Conservation (phyloP, 179 eudicot species). For the Drosera spatulata region DNA sequence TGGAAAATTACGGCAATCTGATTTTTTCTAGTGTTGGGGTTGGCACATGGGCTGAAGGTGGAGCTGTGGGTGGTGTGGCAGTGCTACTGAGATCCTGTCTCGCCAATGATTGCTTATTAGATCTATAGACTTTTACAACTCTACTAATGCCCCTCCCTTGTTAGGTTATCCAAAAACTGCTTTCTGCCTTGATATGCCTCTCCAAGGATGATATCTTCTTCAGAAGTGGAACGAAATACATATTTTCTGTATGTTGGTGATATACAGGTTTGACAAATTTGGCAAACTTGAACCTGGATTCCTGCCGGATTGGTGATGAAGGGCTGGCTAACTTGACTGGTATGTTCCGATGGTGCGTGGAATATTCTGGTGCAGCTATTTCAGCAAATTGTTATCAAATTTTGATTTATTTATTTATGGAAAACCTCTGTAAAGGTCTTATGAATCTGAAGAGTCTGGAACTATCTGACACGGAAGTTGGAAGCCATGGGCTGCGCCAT, state of each 20-base stretch:
- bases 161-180: too few species aligned
- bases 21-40: neutral
- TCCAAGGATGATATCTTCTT: too few species aligned
- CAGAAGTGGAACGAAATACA: neutral
- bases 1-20: too few species aligned
- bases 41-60: neutral
- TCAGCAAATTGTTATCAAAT: too few species aligned
- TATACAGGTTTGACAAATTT: conserved; percentile 51
- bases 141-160: too few species aligned
- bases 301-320: conserved; percentile 75
- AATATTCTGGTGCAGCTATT: neutral
- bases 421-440: conserved; percentile 37
- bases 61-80: neutral
- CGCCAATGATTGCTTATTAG: too few species aligned
- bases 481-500: conserved; percentile 68
- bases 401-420: neutral
- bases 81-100: too few species aligned
- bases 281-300: conserved; percentile 88
- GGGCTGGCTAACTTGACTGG: conserved; percentile 75
- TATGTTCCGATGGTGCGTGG: conserved; percentile 5
- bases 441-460: conserved; percentile 58
- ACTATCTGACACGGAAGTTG: conserved; percentile 91
- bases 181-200: too few species aligned
- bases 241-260: conserved; percentile 2
- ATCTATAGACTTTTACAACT: too few species aligned